Conservation (phyloP, 306 rosid species). For the Luffa acutangula region DNA sequence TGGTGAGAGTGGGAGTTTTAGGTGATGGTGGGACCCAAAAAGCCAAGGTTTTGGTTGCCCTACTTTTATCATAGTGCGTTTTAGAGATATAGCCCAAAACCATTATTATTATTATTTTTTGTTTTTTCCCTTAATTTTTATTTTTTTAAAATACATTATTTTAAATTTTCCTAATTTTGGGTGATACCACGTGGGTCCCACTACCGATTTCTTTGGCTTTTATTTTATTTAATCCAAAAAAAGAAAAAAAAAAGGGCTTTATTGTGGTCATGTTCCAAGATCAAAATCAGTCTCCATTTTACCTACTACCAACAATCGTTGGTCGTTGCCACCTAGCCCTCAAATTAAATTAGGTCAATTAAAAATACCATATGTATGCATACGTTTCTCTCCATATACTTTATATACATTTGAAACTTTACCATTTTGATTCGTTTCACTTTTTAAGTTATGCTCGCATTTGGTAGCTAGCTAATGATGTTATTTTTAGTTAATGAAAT, state of each 20-base stretch:
- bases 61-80: neutral
- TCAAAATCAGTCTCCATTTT: neutral
- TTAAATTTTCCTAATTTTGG: neutral
- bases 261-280: neutral
- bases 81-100: neutral
- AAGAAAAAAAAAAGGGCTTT: neutral
- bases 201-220: neutral
- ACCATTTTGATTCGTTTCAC: no score
- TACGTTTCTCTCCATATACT: no score
- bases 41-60: neutral
- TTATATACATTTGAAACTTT: no score
- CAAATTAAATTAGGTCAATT: neutral
- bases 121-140: no score
- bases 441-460: no score
- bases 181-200: no score
- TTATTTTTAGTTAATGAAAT: no score
- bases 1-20: constrained; percentile 5
- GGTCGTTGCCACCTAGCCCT: neutral
- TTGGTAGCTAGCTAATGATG: no score
- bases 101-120: neutral
- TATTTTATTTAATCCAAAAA: neutral
- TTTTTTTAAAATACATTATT: neutral
- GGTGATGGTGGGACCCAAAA: neutral
- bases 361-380: neutral
- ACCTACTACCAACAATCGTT: neutral